Evolutionary conservation across 768 basidiomycete genomes (phyloP).

Genomic region (Agaricus sinodeliciosus): DNA sequence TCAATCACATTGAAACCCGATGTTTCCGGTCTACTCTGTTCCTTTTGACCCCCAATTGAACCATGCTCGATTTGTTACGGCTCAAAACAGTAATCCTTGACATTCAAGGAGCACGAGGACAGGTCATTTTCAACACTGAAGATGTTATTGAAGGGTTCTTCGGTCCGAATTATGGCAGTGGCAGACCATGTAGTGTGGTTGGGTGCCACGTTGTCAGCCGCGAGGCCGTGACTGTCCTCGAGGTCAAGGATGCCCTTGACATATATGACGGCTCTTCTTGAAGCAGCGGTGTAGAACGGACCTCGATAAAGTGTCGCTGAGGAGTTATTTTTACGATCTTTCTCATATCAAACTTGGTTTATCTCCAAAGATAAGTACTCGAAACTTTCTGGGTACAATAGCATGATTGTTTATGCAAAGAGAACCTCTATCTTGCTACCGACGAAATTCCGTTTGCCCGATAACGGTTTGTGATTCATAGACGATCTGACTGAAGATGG

Average conservation of each 20-base stretch:
- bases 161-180: conserved; percentile 1
- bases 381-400: background rate
- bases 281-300: background rate
- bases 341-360: background rate
- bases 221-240: no score
- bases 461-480: background rate
- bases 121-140: background rate
- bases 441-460: conserved; percentile 7
- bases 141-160: background rate
- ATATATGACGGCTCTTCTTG: background rate
- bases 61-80: background rate
- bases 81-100: background rate
- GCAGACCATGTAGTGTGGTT: background rate
- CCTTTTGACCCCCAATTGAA: background rate
- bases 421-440: background rate
- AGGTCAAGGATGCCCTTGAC: background rate
- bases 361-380: background rate
- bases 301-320: no score
- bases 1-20: background rate
- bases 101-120: background rate
- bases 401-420: no score
- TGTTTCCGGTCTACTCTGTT: background rate
- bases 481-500: background rate
- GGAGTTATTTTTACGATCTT: no score
- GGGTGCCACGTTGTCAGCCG: background rate